Conservation (phyloP, 2,329 filamentous ascomycete species). For the Neonectria magnoliae region DNA sequence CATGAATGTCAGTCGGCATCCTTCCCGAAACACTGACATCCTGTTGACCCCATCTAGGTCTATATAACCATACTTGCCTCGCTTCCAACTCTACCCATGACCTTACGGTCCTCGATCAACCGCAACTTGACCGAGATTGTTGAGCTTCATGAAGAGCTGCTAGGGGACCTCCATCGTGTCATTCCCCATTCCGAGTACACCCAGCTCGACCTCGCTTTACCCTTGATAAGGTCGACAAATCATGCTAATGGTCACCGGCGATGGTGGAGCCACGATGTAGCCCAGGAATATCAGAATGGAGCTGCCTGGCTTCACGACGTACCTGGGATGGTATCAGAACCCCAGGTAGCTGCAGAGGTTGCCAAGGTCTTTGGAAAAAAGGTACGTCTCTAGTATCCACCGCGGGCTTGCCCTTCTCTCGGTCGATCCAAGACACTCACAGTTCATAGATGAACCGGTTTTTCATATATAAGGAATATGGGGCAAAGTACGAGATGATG, state of each 20-base stretch:
- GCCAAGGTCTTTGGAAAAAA: constrained; percentile 69
- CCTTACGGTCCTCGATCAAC: constrained; percentile 77
- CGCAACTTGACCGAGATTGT: constrained; percentile 83
- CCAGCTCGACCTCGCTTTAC: constrained; percentile 46
- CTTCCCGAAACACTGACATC: not conserved
- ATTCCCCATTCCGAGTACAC: constrained; percentile 76
- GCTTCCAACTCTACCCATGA: constrained; percentile 71
- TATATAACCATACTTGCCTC: constrained; percentile 80
- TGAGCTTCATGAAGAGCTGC: constrained; percentile 82
- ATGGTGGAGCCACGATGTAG: constrained; percentile 60
- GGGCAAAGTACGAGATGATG: constrained; percentile 88
- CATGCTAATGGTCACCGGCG: constrained; percentile 50
- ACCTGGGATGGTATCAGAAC: constrained; percentile 66
- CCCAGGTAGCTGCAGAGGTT: constrained; percentile 68
- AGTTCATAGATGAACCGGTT: constrained; percentile 77
- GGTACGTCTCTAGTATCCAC: constrained; percentile 49
- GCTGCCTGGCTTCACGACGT: constrained; percentile 56
- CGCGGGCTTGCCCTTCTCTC: not conserved
- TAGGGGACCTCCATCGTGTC: constrained; percentile 76
- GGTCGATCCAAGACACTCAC: constrained; percentile 8
- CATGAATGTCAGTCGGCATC: constrained; percentile 72
- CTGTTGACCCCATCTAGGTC: constrained; percentile 59
- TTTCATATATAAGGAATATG: constrained; percentile 90
- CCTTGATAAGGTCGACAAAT: constrained; percentile 25
- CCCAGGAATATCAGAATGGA: constrained; percentile 53